Base-by-base conservation (phyloP, 139 green algal genomes). In the Axilococcus clingmanii region DNA sequence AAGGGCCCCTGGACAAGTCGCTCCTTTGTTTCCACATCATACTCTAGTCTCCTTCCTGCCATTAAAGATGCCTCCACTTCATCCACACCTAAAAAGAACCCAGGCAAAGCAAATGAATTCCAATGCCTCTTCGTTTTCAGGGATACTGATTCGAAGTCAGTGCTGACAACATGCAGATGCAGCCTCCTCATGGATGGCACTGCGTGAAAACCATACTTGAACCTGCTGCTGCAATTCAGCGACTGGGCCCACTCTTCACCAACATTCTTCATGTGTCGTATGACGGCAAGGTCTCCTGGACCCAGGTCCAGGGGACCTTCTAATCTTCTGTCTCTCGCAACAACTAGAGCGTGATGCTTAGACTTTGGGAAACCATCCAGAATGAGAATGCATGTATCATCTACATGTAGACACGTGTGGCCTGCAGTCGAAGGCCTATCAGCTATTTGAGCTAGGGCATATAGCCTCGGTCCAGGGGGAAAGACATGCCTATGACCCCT, bases 71-170 rank as follows among this genome's bases (percentile, higher is more conserved):
- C 6, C 29, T 65, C 8, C 14, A 84, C 69, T 9, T 61, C 31
- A 2, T 59, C 50, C 0, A 80, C 31, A 2, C 60, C 19, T 54
- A 78, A 24, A 57, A 95, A 95, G 58, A 95, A 95, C 24, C 78
- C 74, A 11, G 48, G 29, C 2, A 53, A 66, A 7, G 82, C 82
- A 65, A 95, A 95, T 37, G 42, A 74, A 55, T 82, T 84, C 65
- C 70, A 95, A 48, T 94, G 86, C 48, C 82, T 76, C 64, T 89
- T 95, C 50, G 69, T 70, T 68, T 91, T 94, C 19, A 94, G 55
- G 15, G 14, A 36, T 3, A 55, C 22, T 3, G 73, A 81, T 33
- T 72, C 41, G 33, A 75, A 80, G 54, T 80, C 72, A 57, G 76
- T 54, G 36, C 48, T 80, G 34, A 95, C 69, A 16, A 90, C 79